A percentile compares a stretch with the other conserved stretches of the same genome.
phyloP scores from a whole-genome alignment of 1,284 basidiomycete species.

The Cystobasidiaceae sp. region DNA sequence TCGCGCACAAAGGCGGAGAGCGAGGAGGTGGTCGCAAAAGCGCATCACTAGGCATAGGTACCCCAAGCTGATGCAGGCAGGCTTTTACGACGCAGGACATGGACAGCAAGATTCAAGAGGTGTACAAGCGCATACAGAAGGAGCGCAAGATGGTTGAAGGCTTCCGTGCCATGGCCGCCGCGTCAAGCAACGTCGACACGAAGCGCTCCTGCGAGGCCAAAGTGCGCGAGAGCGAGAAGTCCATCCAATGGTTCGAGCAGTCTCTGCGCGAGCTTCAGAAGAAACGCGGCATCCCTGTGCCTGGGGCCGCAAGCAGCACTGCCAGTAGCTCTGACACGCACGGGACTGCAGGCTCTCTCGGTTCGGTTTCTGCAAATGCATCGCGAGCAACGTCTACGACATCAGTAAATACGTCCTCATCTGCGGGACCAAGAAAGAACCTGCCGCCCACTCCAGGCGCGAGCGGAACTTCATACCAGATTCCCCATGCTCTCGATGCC shows the following conservation, averaged over 20 bases:
- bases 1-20: neutral
- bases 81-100: slow-evolving; percentile 12
- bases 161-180: slow-evolving; percentile 68
- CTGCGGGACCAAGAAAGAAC: neutral
- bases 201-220: slow-evolving; percentile 65
- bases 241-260: slow-evolving; percentile 80
- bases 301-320: slow-evolving; percentile 9
- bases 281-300: slow-evolving; percentile 51
- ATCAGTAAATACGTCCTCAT: neutral
- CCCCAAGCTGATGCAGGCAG: too few species aligned
- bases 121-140: slow-evolving; percentile 81
- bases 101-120: slow-evolving; percentile 71
- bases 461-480: neutral
- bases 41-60: too few species aligned
- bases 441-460: slow-evolving; percentile 28
- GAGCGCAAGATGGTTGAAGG: slow-evolving; percentile 89
- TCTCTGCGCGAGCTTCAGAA: slow-evolving; percentile 74
- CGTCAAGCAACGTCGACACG: slow-evolving; percentile 81
- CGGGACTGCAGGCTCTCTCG: slow-evolving; percentile 32
- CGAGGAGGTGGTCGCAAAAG: too few species aligned
- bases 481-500: slow-evolving; percentile 20
- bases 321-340: slow-evolving; percentile 18
- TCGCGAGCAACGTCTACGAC: neutral
- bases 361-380: slow-evolving; percentile 45
- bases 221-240: slow-evolving; percentile 80